Evolutionary conservation across 306 rosid species (phyloP), one percentile per base, ranked within the genome.

Genomic region (Mimosa bimucronata): DNA sequence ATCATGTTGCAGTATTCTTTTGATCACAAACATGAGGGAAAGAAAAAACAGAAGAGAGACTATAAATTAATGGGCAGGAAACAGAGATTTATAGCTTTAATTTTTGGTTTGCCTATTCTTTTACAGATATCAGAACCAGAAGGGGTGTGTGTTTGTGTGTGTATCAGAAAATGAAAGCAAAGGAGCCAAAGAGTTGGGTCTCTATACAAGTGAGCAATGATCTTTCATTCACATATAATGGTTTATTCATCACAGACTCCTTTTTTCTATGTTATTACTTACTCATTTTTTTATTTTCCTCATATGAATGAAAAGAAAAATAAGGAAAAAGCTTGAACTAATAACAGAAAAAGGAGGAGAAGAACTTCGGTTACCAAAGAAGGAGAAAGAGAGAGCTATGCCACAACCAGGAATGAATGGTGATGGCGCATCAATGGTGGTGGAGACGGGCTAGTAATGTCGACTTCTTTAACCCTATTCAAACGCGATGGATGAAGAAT

Each of bases 201-300:
- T 92, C 88, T 93, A 93, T 95, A 88, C 86, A 87, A 90, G 79
- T n/a, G n/a, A n/a, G n/a, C n/a, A n/a, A n/a, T n/a, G n/a, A n/a
- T n/a, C n/a, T n/a, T n/a, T n/a, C n/a, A n/a, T n/a, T n/a, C n/a
- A n/a, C n/a, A n/a, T n/a, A n/a, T n/a, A n/a, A n/a, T n/a, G n/a
- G n/a, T n/a, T 69, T 87, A 79, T 86, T 86, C 84, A 85, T 81
- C 84, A 86, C 75, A 85, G 45, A 80, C 78, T 83, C 75, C 79
- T 79, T n/a, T 66, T 79, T 58, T 62, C 9, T 13, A 78, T 76
- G 77, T 65, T 83, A 55, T 71, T 83, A 70, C 72, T 41, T 9
- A 2, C n/a, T n/a, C 66, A 41, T 53, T 52, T 66, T 40, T 29
- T 23, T 69, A 69, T 68, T 42, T 42, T 44, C 8, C 44, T 83